Evolutionary conservation across 2,329 filamentous ascomycete species (phyloP), one percentile per base, ranked within the genome.

Genomic region (Ophiostoma piceae): DNA sequence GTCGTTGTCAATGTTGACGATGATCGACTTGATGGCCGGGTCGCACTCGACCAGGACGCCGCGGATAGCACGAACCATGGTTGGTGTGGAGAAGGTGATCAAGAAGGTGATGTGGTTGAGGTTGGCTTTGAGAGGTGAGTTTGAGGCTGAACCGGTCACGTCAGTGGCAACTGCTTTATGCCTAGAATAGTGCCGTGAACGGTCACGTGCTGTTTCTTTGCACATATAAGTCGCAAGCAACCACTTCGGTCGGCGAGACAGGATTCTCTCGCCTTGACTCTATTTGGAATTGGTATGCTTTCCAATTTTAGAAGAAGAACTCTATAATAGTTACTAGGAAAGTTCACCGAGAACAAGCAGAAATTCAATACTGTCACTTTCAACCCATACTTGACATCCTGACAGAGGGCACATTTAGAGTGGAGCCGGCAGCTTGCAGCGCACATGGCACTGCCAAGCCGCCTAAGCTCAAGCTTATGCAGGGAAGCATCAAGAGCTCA

Each of bases 1-100:
- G 70, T 86, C 82, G 75, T 82, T 85, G 79, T 94, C 89, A 74
- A 94, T 91, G 76, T 88, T 90, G 74, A 91, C 83, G 76, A 94
- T 90, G 82, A 94, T 92, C 73, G 91, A 90, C 80, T 93, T 94
- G 84, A 94, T 93, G 64, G 90, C 92, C n/a, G 91, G 89, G 77
- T 94, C 91, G 79, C 90, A 92, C 79, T 92, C 87, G 79, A 94
- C 88, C 73, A 94, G 84, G 37, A 92, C 88, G 72, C 91, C 73
- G 41, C 73, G 71, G 66, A 73, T 74, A 9, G 73, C 73, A 35
- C 73, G 73, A 39, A 74, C 73, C 73, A 74, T 74, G 54, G 8
- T 65, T 22, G 35, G 39, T 26, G 16, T 2, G 6, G 6, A 6
- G 37, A 19, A 29, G 19, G n/a, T 37, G 12, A 35, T 5, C 35